A percentile compares a stretch with the other conserved stretches of the same genome.
Conservation (phyloP, 2,329 filamentous ascomycete genomes). For the Ceratocystis harringtonii region DNA sequence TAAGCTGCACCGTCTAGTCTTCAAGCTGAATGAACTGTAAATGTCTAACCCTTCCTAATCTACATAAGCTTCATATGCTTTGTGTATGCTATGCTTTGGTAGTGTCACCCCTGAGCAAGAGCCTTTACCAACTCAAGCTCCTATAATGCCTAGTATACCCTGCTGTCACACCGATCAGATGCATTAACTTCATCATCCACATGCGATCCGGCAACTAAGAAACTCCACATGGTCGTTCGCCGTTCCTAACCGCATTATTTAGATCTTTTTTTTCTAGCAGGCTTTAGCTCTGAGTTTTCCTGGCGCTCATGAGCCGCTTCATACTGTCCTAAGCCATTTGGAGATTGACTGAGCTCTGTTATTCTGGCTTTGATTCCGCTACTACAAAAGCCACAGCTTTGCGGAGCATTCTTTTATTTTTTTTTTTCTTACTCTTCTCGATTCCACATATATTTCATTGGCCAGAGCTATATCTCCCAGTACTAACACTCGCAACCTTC, state of each 20-base stretch:
- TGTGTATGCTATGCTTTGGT: not conserved
- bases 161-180: conserved; percentile 1
- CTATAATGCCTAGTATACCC: not conserved
- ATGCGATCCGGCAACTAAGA: not conserved
- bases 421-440: not conserved
- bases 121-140: not conserved
- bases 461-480: not conserved
- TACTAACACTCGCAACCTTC: not conserved
- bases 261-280: not conserved
- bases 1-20: not conserved
- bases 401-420: not conserved
- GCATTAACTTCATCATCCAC: not conserved
- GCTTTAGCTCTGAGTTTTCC: not conserved
- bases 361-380: not conserved
- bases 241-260: not conserved
- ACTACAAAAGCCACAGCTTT: not conserved
- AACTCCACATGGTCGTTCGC: not conserved
- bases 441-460: not conserved
- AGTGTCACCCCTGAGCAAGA: not conserved
- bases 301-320: not conserved
- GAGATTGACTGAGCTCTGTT: not conserved
- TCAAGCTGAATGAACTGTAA: not conserved
- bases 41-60: not conserved
- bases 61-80: not conserved
- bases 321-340: not conserved